A percentile compares a stretch with the other conserved stretches of the same genome.
Conservation (phyloP, 805 yeast genomes). For the Ogataea glucozyma region DNA sequence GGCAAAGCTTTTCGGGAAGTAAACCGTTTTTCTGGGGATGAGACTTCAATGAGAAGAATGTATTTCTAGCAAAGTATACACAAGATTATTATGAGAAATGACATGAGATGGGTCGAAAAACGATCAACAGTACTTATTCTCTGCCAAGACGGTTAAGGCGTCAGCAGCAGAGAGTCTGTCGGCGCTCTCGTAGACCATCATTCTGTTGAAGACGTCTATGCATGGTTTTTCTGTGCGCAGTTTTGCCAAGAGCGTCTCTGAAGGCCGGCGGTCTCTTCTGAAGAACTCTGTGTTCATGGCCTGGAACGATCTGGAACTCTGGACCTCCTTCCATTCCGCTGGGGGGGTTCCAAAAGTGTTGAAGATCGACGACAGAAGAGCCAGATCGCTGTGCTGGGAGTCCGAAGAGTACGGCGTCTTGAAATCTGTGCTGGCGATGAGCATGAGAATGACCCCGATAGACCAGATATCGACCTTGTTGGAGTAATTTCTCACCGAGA, state of each 20-base stretch:
- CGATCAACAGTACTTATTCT: neutral
- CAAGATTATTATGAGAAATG: neutral
- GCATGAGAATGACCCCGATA: conserved; percentile 60
- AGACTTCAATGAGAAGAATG: too few relatives aligned
- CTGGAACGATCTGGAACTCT: conserved; percentile 37
- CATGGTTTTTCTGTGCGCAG: conserved; percentile 20
- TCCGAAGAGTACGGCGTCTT: conserved; percentile 40
- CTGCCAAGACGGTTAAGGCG: conserved; percentile 9
- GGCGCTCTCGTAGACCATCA: conserved; percentile 45
- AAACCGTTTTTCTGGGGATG: neutral
- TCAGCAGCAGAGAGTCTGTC: conserved; percentile 35
- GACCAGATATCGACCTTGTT: conserved; percentile 71
- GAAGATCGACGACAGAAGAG: conserved; percentile 56
- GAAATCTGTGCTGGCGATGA: conserved; percentile 45
- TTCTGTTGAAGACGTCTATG: conserved; percentile 37
- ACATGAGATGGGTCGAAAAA: too few relatives aligned
- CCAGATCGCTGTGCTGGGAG: conserved; percentile 54
- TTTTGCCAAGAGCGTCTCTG: conserved; percentile 38
- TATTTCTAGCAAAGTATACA: neutral
- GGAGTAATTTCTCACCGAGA: conserved; percentile 57
- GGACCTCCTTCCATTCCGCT: conserved; percentile 46
- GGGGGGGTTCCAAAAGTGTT: conserved; percentile 64
- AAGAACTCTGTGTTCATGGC: conserved; percentile 34
- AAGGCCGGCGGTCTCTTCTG: conserved; percentile 23
- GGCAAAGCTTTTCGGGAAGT: conserved; percentile 24